Evolutionary conservation across 2,329 filamentous ascomycete species (phyloP), one percentile per base, ranked within the genome.

Genomic region (Botryosphaeria agaves): DNA sequence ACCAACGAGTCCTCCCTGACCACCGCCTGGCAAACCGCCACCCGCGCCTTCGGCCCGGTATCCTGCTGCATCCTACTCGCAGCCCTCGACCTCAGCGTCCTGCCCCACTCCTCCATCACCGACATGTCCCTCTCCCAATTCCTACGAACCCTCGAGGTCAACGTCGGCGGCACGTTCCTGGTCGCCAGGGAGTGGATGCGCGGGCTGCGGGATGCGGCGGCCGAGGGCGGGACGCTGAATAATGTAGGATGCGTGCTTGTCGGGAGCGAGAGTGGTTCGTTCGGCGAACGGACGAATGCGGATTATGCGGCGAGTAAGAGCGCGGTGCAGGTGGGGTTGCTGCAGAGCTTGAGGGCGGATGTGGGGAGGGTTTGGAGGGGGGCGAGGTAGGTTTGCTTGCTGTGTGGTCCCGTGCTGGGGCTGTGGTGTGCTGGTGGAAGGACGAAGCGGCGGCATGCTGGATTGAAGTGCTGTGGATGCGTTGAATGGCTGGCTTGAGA

Each of bases 281-380:
- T 61, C 38, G 60, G 57, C 5, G 56, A 58, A 24, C 36, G 52
- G n/a, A 44, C 38, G 1, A 56, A 56, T 39, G 48, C 55, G 4
- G 58, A 61, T 15, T 63, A 63, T 34, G 54, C 56, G 5, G 43
- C 57, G 20, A 52, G 45, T 5, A 64, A 65, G 36, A 52, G 53
- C 27, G 59, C 59, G 2, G 56, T 62, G 9, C 59, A 63, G 37
- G 45, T 42, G 18, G 58, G 59, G 3, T 36, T 63, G 17, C 40
- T 63, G 30, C 46, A 49, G 33, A 56, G 49, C 27, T 38, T 64
- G 31, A 51, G 51, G 28, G 48, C 46, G 6, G 60, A 62, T 36
- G 53, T 51, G 4, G 47, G 48, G 21, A 46, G 49, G 34, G 48
- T 57, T 14, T 53, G 45, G 34, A 37, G 38, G 15, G 39, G 41